Percentiles rank a stretch among this genome's conserved stretches.
These are phyloP conservation scores for Musa acuminata DNA, from an alignment of 176 grass and related monocot genomes.

Conservation along the genomic window DNA sequence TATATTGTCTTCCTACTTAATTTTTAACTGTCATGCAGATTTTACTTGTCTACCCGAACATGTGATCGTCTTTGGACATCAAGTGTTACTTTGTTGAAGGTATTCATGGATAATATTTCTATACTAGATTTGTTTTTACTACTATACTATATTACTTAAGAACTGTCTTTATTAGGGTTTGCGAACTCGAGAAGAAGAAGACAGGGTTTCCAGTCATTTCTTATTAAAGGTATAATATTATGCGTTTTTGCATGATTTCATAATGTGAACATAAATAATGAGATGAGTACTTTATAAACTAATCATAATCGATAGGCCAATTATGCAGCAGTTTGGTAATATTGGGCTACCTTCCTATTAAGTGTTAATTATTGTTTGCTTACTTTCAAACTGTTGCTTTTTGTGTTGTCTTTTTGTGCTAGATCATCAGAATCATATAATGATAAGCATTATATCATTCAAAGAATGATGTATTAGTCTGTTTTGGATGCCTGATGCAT, in stretches of 20 bases:
- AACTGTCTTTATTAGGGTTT: constrained; percentile 47
- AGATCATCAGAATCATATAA: background rate
- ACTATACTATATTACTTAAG: constrained; percentile 3
- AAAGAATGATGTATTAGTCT: background rate
- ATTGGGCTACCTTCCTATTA: background rate
- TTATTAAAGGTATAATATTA: constrained; percentile 66
- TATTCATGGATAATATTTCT: constrained; percentile 23
- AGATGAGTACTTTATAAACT: background rate
- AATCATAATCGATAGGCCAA: background rate
- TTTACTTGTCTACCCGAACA: constrained; percentile 68
- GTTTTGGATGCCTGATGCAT: background rate
- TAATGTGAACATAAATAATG: background rate
- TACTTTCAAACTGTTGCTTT: background rate
- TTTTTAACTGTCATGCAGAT: constrained; percentile 42
- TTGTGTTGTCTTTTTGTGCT: too few relatives aligned
- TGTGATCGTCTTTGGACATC: constrained; percentile 64
- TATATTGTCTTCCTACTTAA: background rate
- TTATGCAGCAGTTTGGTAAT: background rate
- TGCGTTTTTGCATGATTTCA: background rate
- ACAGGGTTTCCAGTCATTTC: constrained; percentile 77
- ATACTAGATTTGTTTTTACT: constrained; percentile 1
- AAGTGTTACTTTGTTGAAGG: constrained; percentile 72
- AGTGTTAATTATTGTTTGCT: background rate
- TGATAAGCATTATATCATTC: background rate
- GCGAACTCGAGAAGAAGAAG: constrained; percentile 82